Percentiles rank a stretch among this genome's conserved stretches.
Evolutionary conservation across 2,329 filamentous ascomycete species (phyloP).

Genomic region (Alternaria angustiovoidea): DNA sequence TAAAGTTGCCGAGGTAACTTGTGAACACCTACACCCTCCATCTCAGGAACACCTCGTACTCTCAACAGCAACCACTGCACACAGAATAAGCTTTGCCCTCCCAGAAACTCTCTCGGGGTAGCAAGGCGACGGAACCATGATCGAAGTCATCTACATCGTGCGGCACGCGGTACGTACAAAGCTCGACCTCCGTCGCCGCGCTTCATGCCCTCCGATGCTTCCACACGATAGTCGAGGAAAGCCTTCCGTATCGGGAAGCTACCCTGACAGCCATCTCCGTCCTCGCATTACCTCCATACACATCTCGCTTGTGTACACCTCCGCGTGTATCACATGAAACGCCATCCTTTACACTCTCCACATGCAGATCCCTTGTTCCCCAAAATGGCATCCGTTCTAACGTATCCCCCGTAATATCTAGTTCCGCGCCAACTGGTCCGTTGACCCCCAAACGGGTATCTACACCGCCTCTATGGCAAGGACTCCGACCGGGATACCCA

Average conservation of each 20-base stretch:
- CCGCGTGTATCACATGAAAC: slow-evolving; percentile 16
- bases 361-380: slow-evolving; percentile 10
- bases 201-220: slow-evolving; percentile 14
- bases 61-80: slow-evolving; percentile 16
- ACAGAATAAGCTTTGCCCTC: slow-evolving; percentile 2
- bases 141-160: slow-evolving; percentile 60
- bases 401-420: slow-evolving; percentile 25
- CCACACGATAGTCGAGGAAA: slow-evolving; percentile 17
- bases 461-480: slow-evolving; percentile 71
- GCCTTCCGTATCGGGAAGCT: slow-evolving; percentile 18
- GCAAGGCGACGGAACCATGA: slow-evolving; percentile 32
- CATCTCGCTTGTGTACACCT: slow-evolving; percentile 9
- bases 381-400: slow-evolving; percentile 30
- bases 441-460: slow-evolving; percentile 79
- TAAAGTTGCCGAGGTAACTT: slow-evolving; percentile 23
- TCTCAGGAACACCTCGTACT: slow-evolving; percentile 16
- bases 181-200: slow-evolving; percentile 15
- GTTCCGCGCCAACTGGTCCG: slow-evolving; percentile 91
- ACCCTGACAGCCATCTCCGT: slow-evolving; percentile 8
- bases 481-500: slow-evolving; percentile 86
- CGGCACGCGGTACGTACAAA: slow-evolving; percentile 60
- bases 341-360: not conserved
- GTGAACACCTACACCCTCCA: slow-evolving; percentile 1
- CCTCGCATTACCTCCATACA: slow-evolving; percentile 15
- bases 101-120: slow-evolving; percentile 5